Evolutionary conservation across 2,329 filamentous ascomycete genomes (phyloP).

Genomic region (Curvularia eragrostidis): DNA sequence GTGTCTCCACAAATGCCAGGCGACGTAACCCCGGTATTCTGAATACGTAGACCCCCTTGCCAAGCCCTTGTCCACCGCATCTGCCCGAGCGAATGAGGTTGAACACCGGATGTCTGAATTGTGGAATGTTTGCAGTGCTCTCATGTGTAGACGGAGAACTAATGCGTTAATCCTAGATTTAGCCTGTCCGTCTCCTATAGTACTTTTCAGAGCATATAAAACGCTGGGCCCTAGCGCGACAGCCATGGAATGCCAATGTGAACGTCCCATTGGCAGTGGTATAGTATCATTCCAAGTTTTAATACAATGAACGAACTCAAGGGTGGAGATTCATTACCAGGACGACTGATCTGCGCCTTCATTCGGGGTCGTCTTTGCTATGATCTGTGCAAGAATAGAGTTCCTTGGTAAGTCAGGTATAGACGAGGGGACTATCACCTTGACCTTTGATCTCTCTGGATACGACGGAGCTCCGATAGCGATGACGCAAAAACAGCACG

Average conservation of each 20-base stretch:
- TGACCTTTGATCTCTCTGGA: too few species aligned
- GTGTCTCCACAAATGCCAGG: background rate
- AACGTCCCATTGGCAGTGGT: background rate
- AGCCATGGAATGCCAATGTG: background rate
- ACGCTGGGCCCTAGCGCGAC: slow-evolving; percentile 2
- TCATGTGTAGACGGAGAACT: background rate
- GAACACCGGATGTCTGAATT: background rate
- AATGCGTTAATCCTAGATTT: background rate
- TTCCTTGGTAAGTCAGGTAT: background rate
- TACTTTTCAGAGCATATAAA: background rate
- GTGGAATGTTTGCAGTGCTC: too few species aligned
- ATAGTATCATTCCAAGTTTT: background rate
- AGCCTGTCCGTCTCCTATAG: background rate
- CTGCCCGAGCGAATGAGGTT: background rate
- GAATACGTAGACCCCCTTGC: slow-evolving; percentile 1
- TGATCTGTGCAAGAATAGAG: slow-evolving; percentile 7
- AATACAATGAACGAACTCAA: background rate
- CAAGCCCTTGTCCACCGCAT: background rate
- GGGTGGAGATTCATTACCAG: slow-evolving; percentile 3
- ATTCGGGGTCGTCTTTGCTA: background rate
- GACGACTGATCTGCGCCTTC: background rate
- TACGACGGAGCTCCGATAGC: slow-evolving; percentile 5
- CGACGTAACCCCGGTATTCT: slow-evolving; percentile 5
- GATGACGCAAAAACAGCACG: slow-evolving; percentile 8
- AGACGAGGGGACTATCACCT: too few species aligned